A percentile compares a stretch with the other conserved stretches of the same genome.
phyloP scores from a whole-genome alignment of 73 alveolate genomes.

The Blepharisma stoltei region DNA sequence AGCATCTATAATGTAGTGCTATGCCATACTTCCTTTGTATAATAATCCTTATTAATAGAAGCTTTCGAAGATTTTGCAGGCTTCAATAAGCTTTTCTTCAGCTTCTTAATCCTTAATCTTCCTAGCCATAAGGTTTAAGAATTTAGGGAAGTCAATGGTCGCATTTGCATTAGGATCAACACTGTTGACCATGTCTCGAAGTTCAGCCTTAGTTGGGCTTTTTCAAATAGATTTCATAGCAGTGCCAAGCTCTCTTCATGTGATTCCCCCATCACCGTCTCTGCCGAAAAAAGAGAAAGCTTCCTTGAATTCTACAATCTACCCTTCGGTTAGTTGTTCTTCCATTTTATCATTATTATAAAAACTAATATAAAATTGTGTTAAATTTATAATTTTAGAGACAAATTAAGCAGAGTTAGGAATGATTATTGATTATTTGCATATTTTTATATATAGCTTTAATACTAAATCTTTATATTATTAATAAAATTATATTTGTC shows the following conservation, averaged over 20 bases:
- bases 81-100: slow-evolving; percentile 97
- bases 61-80: slow-evolving; percentile 98
- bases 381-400: too few relatives aligned
- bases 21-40: too few relatives aligned
- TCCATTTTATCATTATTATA: slow-evolving; percentile 61
- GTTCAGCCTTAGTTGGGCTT: slow-evolving; percentile 93
- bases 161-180: slow-evolving; percentile 97
- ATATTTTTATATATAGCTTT: too few relatives aligned
- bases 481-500: too few relatives aligned
- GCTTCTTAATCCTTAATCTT: slow-evolving; percentile 96
- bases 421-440: too few relatives aligned
- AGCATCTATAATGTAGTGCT: too few relatives aligned
- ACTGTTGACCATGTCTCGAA: slow-evolving; percentile 82
- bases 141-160: slow-evolving; percentile 95
- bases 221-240: slow-evolving; percentile 96
- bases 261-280: slow-evolving; percentile 95
- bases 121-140: slow-evolving; percentile 95
- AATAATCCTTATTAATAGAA: too few relatives aligned
- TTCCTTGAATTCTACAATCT: slow-evolving; percentile 92
- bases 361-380: too few relatives aligned
- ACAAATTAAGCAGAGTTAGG: too few relatives aligned
- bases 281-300: slow-evolving; percentile 94
- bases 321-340: slow-evolving; percentile 79
- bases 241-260: slow-evolving; percentile 93
- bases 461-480: too few relatives aligned